Evolutionary conservation across 2,329 filamentous ascomycete genomes (phyloP).

Genomic region (Aspergillus bombycis): DNA sequence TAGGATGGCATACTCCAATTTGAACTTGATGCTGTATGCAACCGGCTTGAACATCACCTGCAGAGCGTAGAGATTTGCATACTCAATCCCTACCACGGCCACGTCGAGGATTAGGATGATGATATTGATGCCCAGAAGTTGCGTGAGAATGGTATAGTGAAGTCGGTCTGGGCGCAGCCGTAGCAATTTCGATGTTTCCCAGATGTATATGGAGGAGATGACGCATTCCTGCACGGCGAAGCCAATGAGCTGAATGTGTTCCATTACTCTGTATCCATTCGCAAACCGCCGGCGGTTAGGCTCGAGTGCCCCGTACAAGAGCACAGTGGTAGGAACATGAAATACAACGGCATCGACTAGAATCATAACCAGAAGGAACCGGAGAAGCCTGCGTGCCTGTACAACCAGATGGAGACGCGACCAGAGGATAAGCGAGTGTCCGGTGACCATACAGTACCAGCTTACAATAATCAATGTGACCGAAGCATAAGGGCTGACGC

Average conservation of each 20-base stretch:
- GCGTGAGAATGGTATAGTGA: constrained; percentile 46
- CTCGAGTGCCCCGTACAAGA: constrained; percentile 48
- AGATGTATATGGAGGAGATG: constrained; percentile 54
- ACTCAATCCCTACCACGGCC: constrained; percentile 45
- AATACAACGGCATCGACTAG: constrained; percentile 56
- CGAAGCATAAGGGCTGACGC: constrained; percentile 30
- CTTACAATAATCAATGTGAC: constrained; percentile 52
- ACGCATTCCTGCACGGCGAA: constrained; percentile 48
- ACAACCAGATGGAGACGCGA: constrained; percentile 63
- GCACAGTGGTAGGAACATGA: constrained; percentile 56
- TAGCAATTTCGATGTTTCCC: constrained; percentile 52
- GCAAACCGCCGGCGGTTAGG: constrained; percentile 3
- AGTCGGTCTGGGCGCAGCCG: constrained; percentile 25
- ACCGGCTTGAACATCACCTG: constrained; percentile 49
- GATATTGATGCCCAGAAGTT: constrained; percentile 52
- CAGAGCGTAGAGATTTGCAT: constrained; percentile 43
- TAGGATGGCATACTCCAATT: constrained; percentile 41
- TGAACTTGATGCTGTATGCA: constrained; percentile 52
- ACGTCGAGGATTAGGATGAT: constrained; percentile 50
- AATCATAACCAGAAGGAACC: constrained; percentile 59
- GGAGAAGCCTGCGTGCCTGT: constrained; percentile 50
- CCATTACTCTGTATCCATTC: constrained; percentile 44
- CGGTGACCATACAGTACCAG: constrained; percentile 63
- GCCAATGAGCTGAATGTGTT: constrained; percentile 45
- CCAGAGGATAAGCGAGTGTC: constrained; percentile 63